Evolutionary conservation across 2,329 filamentous ascomycete species (phyloP).

Genomic region (Alternaria tenuissima): DNA sequence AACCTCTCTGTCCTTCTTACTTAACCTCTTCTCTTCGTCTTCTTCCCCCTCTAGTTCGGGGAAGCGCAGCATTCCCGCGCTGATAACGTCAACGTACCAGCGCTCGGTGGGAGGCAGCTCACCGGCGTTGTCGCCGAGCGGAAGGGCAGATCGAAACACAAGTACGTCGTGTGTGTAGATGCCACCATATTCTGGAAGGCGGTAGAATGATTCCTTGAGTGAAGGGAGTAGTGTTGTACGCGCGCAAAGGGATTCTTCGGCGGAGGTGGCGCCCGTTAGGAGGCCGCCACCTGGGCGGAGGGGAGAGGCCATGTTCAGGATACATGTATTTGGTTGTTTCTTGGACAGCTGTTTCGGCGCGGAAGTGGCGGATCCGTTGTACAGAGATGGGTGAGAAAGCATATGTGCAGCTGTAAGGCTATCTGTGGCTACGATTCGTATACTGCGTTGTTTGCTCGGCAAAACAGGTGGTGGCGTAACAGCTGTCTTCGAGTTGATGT

Average conservation of each 20-base stretch:
- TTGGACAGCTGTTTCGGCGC: constrained; percentile 12
- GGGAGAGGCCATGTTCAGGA: constrained; percentile 72
- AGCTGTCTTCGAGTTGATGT: constrained; percentile 8
- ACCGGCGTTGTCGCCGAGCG: constrained; percentile 44
- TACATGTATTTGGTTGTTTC: constrained; percentile 55
- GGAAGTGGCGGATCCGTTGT: neutral
- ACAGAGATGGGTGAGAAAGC: constrained; percentile 34
- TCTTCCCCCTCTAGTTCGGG: constrained; percentile 60
- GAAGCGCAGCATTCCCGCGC: constrained; percentile 66
- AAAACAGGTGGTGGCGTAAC: neutral
- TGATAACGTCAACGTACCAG: constrained; percentile 67
- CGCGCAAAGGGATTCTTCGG: constrained; percentile 70
- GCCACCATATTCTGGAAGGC: constrained; percentile 65
- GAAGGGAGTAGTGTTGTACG: constrained; percentile 68
- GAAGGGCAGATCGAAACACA: constrained; percentile 59
- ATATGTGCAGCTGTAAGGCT: constrained; percentile 62
- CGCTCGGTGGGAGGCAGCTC: constrained; percentile 59
- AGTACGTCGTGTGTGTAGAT: constrained; percentile 67
- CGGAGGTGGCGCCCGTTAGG: constrained; percentile 65
- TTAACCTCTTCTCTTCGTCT: constrained; percentile 43
- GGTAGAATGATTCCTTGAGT: constrained; percentile 66
- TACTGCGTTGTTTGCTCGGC: constrained; percentile 20
- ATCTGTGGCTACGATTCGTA: constrained; percentile 61
- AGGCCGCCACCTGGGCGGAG: constrained; percentile 69
- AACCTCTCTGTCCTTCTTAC: constrained; percentile 60